Percentiles rank a stretch among this genome's conserved stretches.
These are phyloP conservation scores for Botrytis aclada DNA, from an alignment of 2,329 filamentous ascomycete species.

Conservation along the genomic window DNA sequence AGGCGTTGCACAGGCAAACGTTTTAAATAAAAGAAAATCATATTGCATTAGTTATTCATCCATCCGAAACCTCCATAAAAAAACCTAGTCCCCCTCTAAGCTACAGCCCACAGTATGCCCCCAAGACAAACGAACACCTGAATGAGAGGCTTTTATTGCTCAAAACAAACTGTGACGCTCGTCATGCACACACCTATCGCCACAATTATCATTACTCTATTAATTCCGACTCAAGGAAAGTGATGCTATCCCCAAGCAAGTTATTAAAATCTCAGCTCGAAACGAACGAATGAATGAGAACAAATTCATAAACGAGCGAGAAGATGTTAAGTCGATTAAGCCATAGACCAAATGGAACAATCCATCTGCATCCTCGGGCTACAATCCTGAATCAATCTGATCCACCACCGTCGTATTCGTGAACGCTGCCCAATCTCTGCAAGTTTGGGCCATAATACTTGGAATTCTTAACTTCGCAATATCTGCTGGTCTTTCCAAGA, in stretches of 20 bases:
- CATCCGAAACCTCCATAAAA: background rate
- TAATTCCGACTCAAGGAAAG: background rate
- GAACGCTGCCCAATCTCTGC: slow-evolving; percentile 50
- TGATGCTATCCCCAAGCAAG: background rate
- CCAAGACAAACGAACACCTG: background rate
- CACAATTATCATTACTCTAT: background rate
- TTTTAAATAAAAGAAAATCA: background rate
- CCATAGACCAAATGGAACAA: background rate
- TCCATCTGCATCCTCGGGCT: background rate
- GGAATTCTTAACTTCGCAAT: slow-evolving; percentile 46
- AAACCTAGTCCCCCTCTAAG: background rate
- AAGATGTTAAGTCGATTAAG: background rate
- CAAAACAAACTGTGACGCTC: background rate
- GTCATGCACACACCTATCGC: background rate
- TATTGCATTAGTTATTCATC: background rate
- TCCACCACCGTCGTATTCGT: slow-evolving; percentile 46
- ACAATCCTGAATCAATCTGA: slow-evolving; percentile 52
- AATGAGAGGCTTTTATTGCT: background rate
- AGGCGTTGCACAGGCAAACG: background rate
- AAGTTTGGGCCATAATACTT: slow-evolving; percentile 51
- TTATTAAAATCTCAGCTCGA: background rate
- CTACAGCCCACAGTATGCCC: background rate
- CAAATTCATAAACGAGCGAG: background rate
- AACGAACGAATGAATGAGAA: background rate
- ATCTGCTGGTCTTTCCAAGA: slow-evolving; percentile 44